These are phyloP conservation scores for Aplosporella prunicola DNA, from an alignment of 2,329 filamentous ascomycete species.

Conservation along the genomic window DNA sequence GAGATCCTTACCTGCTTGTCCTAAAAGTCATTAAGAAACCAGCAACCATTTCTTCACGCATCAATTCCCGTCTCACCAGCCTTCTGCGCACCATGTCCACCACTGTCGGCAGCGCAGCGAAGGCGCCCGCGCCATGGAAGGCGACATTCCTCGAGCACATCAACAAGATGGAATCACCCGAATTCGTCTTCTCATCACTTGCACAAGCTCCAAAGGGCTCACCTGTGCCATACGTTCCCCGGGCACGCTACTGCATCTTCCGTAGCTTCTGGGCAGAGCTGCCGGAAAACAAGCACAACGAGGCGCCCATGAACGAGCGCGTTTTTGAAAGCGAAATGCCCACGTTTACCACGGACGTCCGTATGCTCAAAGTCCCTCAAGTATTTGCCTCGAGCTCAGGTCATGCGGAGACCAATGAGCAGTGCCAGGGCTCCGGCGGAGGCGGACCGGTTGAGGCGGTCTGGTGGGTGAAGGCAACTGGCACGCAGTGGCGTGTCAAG, in stretches of 20 bases:
- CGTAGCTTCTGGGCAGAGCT: constrained; percentile 75
- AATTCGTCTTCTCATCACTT: constrained; percentile 45
- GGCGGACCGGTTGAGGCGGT: constrained; percentile 70
- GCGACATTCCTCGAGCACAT: constrained; percentile 41
- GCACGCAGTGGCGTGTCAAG: constrained; percentile 76
- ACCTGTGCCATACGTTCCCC: constrained; percentile 36
- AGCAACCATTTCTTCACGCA: constrained; percentile 28
- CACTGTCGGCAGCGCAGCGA: constrained; percentile 30
- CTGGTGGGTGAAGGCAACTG: constrained; percentile 64
- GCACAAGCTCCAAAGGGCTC: constrained; percentile 31
- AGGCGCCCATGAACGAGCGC: constrained; percentile 59
- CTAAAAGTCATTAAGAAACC: no score
- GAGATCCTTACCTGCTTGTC: no score
- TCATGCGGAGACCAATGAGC: constrained; percentile 35
- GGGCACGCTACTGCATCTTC: constrained; percentile 72
- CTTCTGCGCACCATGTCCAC: constrained; percentile 37
- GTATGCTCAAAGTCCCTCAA: constrained; percentile 76
- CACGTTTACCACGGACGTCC: constrained; percentile 76
- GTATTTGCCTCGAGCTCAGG: constrained; percentile 47
- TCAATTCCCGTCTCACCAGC: constrained; percentile 29
- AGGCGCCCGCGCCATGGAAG: constrained; percentile 42
- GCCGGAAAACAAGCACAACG: constrained; percentile 62
- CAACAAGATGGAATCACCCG: constrained; percentile 38
- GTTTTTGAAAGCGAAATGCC: constrained; percentile 68
- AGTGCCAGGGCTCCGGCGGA: constrained; percentile 45